These are phyloP conservation scores for Torulaspora indica DNA, from an alignment of 805 yeast species.

Conservation along the genomic window DNA sequence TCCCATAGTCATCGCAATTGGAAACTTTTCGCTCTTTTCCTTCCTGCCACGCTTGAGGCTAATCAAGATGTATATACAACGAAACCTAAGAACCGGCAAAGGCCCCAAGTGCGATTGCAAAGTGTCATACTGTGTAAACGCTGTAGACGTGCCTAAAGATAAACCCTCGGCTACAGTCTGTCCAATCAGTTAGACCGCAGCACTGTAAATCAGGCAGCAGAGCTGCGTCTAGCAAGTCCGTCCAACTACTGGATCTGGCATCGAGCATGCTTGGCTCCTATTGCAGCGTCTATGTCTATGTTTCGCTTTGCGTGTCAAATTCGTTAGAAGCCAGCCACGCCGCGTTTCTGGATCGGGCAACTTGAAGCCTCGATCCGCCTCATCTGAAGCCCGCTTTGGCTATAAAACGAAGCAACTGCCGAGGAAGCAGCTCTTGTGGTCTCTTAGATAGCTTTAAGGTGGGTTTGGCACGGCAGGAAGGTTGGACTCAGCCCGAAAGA, in stretches of 20 bases:
- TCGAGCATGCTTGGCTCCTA: background rate
- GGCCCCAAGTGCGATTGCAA: background rate
- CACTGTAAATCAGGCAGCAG: background rate
- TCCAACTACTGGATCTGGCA: background rate
- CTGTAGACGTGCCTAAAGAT: too few relatives aligned
- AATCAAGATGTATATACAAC: background rate
- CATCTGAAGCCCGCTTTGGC: background rate
- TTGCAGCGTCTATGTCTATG: background rate
- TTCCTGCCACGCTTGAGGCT: background rate
- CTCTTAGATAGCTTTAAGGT: background rate
- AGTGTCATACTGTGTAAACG: too few relatives aligned
- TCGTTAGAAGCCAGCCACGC: constrained; percentile 10
- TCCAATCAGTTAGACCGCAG: background rate
- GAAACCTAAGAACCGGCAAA: background rate
- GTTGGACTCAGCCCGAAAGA: background rate
- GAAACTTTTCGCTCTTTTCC: background rate
- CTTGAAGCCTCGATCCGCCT: constrained; percentile 4
- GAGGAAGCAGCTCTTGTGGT: background rate
- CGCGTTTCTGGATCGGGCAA: constrained; percentile 8
- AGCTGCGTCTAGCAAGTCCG: background rate
- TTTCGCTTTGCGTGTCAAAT: constrained; percentile 1
- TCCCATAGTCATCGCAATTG: background rate
- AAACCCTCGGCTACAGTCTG: too few relatives aligned
- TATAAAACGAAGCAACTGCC: background rate
- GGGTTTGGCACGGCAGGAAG: background rate